phyloP scores from a whole-genome alignment of 192 early-diverging fungal species.

The Paraglomus occultum region DNA sequence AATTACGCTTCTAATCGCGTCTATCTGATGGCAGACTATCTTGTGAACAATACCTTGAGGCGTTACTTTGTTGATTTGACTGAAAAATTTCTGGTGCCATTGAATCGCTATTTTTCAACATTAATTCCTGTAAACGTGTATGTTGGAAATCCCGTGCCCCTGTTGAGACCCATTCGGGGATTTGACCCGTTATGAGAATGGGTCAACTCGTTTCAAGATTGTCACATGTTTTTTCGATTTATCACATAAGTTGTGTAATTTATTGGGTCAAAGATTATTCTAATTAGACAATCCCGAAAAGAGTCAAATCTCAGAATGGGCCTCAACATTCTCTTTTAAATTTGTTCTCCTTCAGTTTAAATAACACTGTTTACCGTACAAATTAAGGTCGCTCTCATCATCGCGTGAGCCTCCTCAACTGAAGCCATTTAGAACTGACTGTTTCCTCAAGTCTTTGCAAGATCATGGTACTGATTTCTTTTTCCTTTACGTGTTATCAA shows the following conservation, averaged over 20 bases:
- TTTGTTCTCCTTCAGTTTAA: too few relatives aligned
- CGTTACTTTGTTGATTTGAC: slow-evolving; percentile 92
- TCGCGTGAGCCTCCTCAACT: slow-evolving; percentile 59
- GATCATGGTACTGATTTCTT: slow-evolving; percentile 39
- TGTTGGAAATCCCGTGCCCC: slow-evolving; percentile 17
- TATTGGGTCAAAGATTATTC: not conserved
- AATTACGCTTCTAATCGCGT: too few relatives aligned
- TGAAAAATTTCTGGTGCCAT: slow-evolving; percentile 90
- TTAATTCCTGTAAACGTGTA: slow-evolving; percentile 71
- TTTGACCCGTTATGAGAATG: not conserved
- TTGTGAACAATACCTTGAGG: slow-evolving; percentile 90
- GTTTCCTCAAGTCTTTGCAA: slow-evolving; percentile 67
- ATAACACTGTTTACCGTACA: too few relatives aligned
- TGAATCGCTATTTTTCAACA: slow-evolving; percentile 90
- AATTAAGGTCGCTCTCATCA: slow-evolving; percentile 16
- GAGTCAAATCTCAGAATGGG: too few relatives aligned
- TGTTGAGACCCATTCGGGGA: not conserved
- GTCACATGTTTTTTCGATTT: slow-evolving; percentile 41
- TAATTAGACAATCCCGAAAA: not conserved
- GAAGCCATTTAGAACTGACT: slow-evolving; percentile 74
- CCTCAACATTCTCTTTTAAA: too few relatives aligned
- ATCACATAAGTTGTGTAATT: slow-evolving; percentile 1
- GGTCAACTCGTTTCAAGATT: too few relatives aligned
- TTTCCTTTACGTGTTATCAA: slow-evolving; percentile 21
- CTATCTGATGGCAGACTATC: slow-evolving; percentile 44